A percentile compares a stretch with the other conserved stretches of the same genome.
Evolutionary conservation across 192 early-diverging fungal species (phyloP).

Genomic region (Podila verticillata): DNA sequence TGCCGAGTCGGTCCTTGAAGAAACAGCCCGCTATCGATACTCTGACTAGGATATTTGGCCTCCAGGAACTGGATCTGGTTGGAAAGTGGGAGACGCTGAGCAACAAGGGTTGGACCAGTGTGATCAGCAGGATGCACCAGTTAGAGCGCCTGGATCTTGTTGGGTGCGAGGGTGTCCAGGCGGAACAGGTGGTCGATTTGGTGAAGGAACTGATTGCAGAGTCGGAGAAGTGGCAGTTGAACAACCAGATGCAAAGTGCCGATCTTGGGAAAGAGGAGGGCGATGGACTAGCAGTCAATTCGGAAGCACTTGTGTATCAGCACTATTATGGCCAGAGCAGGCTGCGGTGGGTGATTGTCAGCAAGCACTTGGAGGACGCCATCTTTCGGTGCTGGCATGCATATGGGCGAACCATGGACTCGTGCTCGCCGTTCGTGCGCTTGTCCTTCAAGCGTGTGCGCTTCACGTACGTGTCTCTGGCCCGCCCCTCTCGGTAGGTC

Average conservation of each 20-base stretch:
- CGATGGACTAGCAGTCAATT: not conserved
- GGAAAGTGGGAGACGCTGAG: slow-evolving; percentile 40
- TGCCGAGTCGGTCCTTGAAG: slow-evolving; percentile 39
- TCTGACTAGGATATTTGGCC: slow-evolving; percentile 5
- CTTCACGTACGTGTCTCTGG: not conserved
- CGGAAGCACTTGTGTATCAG: not conserved
- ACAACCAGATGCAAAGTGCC: too few relatives aligned
- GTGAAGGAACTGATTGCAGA: slow-evolving; percentile 15
- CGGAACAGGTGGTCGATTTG: slow-evolving; percentile 27
- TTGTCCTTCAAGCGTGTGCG: not conserved
- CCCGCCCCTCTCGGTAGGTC: not conserved
- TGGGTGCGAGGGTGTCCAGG: slow-evolving; percentile 27
- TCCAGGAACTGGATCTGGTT: slow-evolving; percentile 30
- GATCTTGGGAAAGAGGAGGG: not conserved
- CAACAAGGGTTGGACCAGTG: slow-evolving; percentile 23
- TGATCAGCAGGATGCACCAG: slow-evolving; percentile 3
- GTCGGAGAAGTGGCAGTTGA: slow-evolving; percentile 2
- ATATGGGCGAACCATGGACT: not conserved
- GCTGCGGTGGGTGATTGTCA: slow-evolving; percentile 41
- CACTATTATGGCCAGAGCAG: slow-evolving; percentile 7
- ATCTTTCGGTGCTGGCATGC: slow-evolving; percentile 18
- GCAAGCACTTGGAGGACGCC: slow-evolving; percentile 26
- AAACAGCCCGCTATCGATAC: slow-evolving; percentile 29
- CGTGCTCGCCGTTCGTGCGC: not conserved
- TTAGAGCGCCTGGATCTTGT: slow-evolving; percentile 36